Base-by-base conservation (phyloP, 2,329 filamentous ascomycete genomes). In the Phialemonium atrogriseum region DNA sequence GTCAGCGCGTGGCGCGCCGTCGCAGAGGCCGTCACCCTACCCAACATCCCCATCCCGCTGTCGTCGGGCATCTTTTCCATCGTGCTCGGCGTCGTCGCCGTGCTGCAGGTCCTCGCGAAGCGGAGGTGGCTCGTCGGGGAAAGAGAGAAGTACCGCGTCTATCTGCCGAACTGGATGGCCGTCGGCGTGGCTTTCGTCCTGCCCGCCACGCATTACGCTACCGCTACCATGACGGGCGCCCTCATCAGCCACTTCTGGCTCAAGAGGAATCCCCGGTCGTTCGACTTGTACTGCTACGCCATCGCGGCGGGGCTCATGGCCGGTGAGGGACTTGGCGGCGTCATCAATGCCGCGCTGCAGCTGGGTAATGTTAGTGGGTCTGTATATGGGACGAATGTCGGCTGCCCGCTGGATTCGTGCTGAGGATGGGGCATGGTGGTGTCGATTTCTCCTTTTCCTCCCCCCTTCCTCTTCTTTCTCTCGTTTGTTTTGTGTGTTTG, bases 1-100 rank as follows among this genome's bases (percentile, higher is more conserved):
- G 77, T 81, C 10, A 56, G 68, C 0, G 77, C 78, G 1, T 83
- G 77, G 77, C 63, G 68, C 24, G 77, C 78, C 4, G 73, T 80
- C 5, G 76, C 78, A 2, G 56, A 68, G 37, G 74, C 73, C 10
- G 72, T 77, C 36, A 78, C 73, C 1, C 64, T 71, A 38, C 69
- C 70, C 2, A 52, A 50, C 1, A 65, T 77, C 48, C 62, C 59
- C 5, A 73, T 79, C 35, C 73, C 73, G 0, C 56, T 54, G 14
- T 61, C 56, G 7, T 69, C 67, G 15, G 72, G 68, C 22, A 73
- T 75, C 45, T 76, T 77, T 51, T 59, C 72, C 33, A 65, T 76
- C 41, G 57, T 66, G 33, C 68, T 78, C 46, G 63, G 66, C 15
- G 50, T 66, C 36, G 55, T 76, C 32, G 66, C 66, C 26, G 58